A percentile compares a stretch with the other conserved stretches of the same genome.
phyloP scores from a whole-genome alignment of 306 rosid genomes.

The Canavalia ensiformis region DNA sequence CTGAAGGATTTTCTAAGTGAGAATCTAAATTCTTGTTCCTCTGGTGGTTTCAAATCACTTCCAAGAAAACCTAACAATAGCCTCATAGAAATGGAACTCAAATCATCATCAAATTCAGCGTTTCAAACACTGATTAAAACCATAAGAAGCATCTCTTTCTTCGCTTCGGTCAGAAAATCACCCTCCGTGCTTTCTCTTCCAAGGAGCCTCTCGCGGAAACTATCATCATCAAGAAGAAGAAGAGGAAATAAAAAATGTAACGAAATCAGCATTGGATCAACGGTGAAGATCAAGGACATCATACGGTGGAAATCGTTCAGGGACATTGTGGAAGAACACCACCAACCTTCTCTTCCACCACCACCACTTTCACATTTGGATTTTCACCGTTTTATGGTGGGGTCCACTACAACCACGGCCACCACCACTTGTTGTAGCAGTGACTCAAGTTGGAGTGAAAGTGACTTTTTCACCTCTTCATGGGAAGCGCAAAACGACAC shows the following conservation, averaged over 20 bases:
- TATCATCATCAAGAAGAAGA: slow-evolving; percentile 38
- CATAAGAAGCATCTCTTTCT: slow-evolving; percentile 61
- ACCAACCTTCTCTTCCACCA: slow-evolving; percentile 39
- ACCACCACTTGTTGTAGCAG: slow-evolving; percentile 49
- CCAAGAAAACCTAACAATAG: slow-evolving; percentile 54
- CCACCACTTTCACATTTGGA: slow-evolving; percentile 52
- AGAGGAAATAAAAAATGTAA: not conserved
- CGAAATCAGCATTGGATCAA: slow-evolving; percentile 41
- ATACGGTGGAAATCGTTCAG: slow-evolving; percentile 83
- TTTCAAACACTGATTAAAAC: slow-evolving; percentile 66
- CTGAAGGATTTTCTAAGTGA: slow-evolving; percentile 79
- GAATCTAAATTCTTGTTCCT: slow-evolving; percentile 58
- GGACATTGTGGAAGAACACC: slow-evolving; percentile 59
- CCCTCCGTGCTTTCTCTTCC: slow-evolving; percentile 60
- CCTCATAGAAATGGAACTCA: slow-evolving; percentile 34
- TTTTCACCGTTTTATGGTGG: slow-evolving; percentile 30
- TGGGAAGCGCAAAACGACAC: slow-evolving; percentile 54
- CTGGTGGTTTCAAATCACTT: slow-evolving; percentile 65
- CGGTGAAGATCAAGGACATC: slow-evolving; percentile 75
- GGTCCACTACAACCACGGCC: slow-evolving; percentile 41
- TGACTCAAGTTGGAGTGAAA: slow-evolving; percentile 84
- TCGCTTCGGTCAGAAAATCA: slow-evolving; percentile 56
- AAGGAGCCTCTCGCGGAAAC: slow-evolving; percentile 59
- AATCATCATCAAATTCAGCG: slow-evolving; percentile 50
- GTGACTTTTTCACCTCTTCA: slow-evolving; percentile 69